phyloP scores from a whole-genome alignment of 108 stramenopile species.

The Nitzschia sp. region DNA sequence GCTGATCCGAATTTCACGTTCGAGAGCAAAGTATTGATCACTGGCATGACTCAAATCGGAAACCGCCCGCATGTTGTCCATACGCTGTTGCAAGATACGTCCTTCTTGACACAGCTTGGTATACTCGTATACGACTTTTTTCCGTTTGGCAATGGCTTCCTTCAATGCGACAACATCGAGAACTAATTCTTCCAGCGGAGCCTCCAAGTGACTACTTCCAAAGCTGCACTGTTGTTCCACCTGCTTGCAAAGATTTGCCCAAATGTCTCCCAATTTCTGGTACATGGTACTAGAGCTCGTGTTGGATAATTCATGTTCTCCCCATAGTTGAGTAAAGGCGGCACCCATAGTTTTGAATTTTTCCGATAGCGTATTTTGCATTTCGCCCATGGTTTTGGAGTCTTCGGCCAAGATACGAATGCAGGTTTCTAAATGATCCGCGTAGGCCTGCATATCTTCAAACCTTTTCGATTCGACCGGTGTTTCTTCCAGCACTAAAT shows the following conservation, averaged over 20 bases:
- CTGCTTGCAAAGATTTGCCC: slow-evolving; percentile 21
- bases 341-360: slow-evolving; percentile 32
- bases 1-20: slow-evolving; percentile 10
- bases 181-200: slow-evolving; percentile 33
- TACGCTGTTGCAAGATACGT: slow-evolving; percentile 12
- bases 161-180: slow-evolving; percentile 36
- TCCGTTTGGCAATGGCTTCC: slow-evolving; percentile 29
- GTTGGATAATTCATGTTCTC: slow-evolving; percentile 40
- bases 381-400: slow-evolving; percentile 2
- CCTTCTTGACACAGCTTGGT: slow-evolving; percentile 26
- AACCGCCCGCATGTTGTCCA: slow-evolving; percentile 25
- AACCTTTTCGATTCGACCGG: slow-evolving; percentile 39
- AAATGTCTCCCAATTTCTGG: slow-evolving; percentile 30
- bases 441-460: slow-evolving; percentile 29
- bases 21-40: slow-evolving; percentile 31
- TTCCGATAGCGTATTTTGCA: slow-evolving; percentile 1
- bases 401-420: slow-evolving; percentile 31
- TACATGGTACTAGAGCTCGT: slow-evolving; percentile 37
- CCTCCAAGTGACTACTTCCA: slow-evolving; percentile 7
- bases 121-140: slow-evolving; percentile 23
- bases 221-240: slow-evolving; percentile 15
- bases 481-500: slow-evolving; percentile 29
- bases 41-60: slow-evolving; percentile 2
- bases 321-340: slow-evolving; percentile 39
- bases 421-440: slow-evolving; percentile 32